A percentile compares a stretch with the other conserved stretches of the same genome.
These are phyloP conservation scores for Cladosporium sphaerospermum DNA, from an alignment of 2,329 filamentous ascomycete genomes.

Conservation along the genomic window DNA sequence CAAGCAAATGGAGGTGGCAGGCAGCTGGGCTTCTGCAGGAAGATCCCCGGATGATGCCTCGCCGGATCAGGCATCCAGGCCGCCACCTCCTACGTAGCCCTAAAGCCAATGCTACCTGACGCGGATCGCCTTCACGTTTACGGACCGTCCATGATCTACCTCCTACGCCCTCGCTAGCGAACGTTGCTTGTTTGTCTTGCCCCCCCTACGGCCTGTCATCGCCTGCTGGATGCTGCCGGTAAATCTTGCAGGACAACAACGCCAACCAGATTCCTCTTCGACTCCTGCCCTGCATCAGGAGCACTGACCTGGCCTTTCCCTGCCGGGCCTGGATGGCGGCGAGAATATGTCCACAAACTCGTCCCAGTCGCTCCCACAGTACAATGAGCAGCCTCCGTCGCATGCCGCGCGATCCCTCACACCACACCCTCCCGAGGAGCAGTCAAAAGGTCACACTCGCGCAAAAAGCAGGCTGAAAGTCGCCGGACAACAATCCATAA, in stretches of 20 bases:
- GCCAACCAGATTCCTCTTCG: not conserved
- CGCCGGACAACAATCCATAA: conserved; percentile 37
- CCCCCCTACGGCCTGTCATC: not conserved
- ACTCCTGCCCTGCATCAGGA: not conserved
- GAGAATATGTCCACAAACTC: conserved; percentile 58
- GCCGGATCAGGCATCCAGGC: no score
- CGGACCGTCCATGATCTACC: not conserved
- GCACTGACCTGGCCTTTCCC: not conserved
- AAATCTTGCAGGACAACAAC: not conserved
- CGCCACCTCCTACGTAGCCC: no score
- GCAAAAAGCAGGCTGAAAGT: conserved; percentile 26
- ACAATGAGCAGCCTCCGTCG: conserved; percentile 37
- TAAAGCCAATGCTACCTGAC: no score
- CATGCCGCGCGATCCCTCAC: conserved; percentile 12
- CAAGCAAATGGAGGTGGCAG: no score
- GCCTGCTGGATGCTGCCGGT: not conserved
- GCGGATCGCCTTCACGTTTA: no score
- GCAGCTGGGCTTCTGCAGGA: no score
- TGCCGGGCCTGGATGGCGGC: conserved; percentile 33
- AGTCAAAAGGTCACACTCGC: conserved; percentile 21
- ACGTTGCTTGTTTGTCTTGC: not conserved
- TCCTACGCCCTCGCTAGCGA: not conserved
- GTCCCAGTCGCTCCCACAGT: conserved; percentile 53
- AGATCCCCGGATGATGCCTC: no score
- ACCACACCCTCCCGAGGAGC: conserved; percentile 30